These are phyloP conservation scores for Petunia axillaris DNA, from an alignment of 257 asterid species.

Conservation along the genomic window DNA sequence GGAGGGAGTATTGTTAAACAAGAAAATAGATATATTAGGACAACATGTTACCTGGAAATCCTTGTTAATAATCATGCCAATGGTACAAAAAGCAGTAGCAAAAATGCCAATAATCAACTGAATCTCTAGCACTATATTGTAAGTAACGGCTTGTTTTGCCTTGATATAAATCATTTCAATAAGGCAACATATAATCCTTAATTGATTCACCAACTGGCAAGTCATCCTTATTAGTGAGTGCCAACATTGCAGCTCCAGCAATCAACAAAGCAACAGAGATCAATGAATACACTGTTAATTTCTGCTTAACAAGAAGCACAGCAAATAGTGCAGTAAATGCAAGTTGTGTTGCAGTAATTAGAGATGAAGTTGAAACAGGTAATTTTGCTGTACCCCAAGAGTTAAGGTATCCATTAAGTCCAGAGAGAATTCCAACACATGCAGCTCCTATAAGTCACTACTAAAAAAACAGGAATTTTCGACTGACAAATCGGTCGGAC, in stretches of 20 bases:
- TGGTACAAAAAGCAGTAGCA: slow-evolving; percentile 23
- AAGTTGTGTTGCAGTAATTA: slow-evolving; percentile 32
- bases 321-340: slow-evolving; percentile 37
- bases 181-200: slow-evolving; percentile 25
- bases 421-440: slow-evolving; percentile 28
- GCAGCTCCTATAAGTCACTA: slow-evolving; percentile 5
- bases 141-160: slow-evolving; percentile 33
- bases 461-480: no score
- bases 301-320: slow-evolving; percentile 27
- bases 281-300: slow-evolving; percentile 29
- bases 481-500: no score
- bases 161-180: slow-evolving; percentile 27
- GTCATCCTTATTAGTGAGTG: slow-evolving; percentile 18
- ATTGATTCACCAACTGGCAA: slow-evolving; percentile 32
- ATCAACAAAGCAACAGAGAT: slow-evolving; percentile 33
- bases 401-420: slow-evolving; percentile 32
- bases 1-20: no score
- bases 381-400: slow-evolving; percentile 32
- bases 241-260: slow-evolving; percentile 36
- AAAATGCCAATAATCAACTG: slow-evolving; percentile 31
- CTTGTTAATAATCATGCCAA: no score
- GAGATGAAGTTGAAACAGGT: slow-evolving; percentile 33
- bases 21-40: no score
- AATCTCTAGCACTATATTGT: slow-evolving; percentile 33
- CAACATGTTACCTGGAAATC: no score